A percentile compares a stretch with the other conserved stretches of the same genome.
Evolutionary conservation across 2,329 filamentous ascomycete species (phyloP).

Genomic region (Phoma sp.): DNA sequence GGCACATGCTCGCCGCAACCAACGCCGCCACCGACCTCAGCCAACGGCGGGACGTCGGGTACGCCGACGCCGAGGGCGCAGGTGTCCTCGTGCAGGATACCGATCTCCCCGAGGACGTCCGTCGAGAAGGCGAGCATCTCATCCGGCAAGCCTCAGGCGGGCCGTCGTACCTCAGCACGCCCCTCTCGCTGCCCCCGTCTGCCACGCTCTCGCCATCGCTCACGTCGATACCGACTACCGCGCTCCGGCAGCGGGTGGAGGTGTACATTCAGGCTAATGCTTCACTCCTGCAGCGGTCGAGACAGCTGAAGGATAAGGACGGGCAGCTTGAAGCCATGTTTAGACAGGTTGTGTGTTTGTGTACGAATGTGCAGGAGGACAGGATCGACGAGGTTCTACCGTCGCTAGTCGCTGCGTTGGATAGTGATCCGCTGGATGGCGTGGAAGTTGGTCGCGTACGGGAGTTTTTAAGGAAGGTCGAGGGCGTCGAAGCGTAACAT

Average conservation of each 20-base stretch:
- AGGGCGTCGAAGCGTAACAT: slow-evolving; percentile 62
- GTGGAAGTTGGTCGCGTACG: slow-evolving; percentile 78
- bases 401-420: slow-evolving; percentile 81
- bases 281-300: slow-evolving; percentile 70
- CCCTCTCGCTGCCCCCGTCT: slow-evolving; percentile 24
- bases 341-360: slow-evolving; percentile 83
- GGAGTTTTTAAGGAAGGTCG: slow-evolving; percentile 80
- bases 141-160: slow-evolving; percentile 40
- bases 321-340: slow-evolving; percentile 88
- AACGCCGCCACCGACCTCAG: slow-evolving; percentile 50
- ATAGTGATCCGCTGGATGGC: slow-evolving; percentile 75
- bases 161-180: slow-evolving; percentile 36
- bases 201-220: slow-evolving; percentile 50
- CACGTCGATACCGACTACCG: slow-evolving; percentile 36
- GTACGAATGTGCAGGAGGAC: slow-evolving; percentile 78
- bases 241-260: slow-evolving; percentile 70
- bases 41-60: slow-evolving; percentile 52
- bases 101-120: slow-evolving; percentile 37
- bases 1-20: slow-evolving; percentile 57
- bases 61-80: slow-evolving; percentile 53
- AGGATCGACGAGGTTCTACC: slow-evolving; percentile 83
- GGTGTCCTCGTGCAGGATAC: slow-evolving; percentile 36
- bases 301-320: slow-evolving; percentile 76
- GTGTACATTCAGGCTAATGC: slow-evolving; percentile 75
- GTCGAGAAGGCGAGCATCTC: slow-evolving; percentile 39